Evolutionary conservation across 805 yeast genomes (phyloP).

Genomic region (Ogataea wickerhamii): DNA sequence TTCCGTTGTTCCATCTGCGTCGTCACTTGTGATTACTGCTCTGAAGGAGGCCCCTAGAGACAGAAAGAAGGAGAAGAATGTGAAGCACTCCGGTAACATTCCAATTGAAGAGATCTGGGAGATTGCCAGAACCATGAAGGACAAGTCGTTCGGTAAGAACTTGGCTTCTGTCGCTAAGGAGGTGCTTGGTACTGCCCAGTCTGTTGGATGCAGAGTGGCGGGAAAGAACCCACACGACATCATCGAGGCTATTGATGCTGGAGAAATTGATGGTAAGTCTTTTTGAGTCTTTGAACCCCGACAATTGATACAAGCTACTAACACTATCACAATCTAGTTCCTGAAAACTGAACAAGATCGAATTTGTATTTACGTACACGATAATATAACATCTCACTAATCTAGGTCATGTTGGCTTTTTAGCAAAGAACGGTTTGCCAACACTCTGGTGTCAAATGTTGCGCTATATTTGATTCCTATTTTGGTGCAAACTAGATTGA

Average conservation of each 20-base stretch:
- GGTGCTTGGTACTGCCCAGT: conserved; percentile 99
- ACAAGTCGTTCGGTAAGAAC: conserved; percentile 96
- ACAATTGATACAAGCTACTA: conserved; percentile 9
- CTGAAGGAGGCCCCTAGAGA: conserved; percentile 99
- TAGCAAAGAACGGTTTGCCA: conserved; percentile 58
- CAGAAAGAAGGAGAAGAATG: conserved; percentile 99
- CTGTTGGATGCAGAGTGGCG: conserved; percentile 99
- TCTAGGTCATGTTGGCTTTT: conserved; percentile 16
- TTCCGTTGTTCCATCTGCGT: conserved; percentile 99
- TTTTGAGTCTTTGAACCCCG: background rate
- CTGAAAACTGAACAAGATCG: conserved; percentile 58
- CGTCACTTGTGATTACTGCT: conserved; percentile 97
- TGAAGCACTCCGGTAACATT: conserved; percentile 98
- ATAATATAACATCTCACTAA: conserved; percentile 24
- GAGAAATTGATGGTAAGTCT: conserved; percentile 78
- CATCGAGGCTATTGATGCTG: conserved; percentile 97
- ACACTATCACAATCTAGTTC: conserved; percentile 36
- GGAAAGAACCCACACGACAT: conserved; percentile 99
- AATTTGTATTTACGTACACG: conserved; percentile 28
- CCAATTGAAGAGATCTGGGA: conserved; percentile 94
- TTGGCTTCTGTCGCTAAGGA: conserved; percentile 97
- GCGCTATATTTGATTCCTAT: conserved; percentile 74
- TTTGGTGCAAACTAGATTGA: conserved; percentile 87
- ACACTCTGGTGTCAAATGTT: conserved; percentile 84
- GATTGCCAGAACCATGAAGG: conserved; percentile 96